These are phyloP conservation scores for Asparagopsis taxiformis DNA, from an alignment of 31 red algal genomes.

Conservation along the genomic window DNA sequence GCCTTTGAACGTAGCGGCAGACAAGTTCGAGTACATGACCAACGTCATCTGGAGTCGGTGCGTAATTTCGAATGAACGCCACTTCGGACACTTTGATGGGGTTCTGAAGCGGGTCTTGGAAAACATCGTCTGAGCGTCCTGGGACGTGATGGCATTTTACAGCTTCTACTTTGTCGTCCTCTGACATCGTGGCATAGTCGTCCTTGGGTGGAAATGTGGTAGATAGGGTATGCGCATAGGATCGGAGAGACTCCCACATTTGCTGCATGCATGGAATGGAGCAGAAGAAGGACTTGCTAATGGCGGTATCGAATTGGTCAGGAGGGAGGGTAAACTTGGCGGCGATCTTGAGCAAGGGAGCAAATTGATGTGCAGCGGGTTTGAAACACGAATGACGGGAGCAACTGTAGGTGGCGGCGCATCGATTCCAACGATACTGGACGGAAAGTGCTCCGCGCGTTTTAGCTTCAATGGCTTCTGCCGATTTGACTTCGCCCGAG, in stretches of 20 bases:
- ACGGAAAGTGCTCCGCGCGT: constrained; percentile 48
- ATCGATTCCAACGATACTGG: constrained; percentile 86
- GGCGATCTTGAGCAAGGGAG: constrained; percentile 58
- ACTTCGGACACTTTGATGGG: constrained; percentile 55
- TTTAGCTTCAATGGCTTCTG: constrained; percentile 77
- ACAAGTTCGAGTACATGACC: constrained; percentile 72
- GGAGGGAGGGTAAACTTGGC: constrained; percentile 9
- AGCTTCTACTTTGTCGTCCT: constrained; percentile 12
- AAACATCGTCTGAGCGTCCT: constrained; percentile 43
- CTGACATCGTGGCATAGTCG: background rate
- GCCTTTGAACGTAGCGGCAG: constrained; percentile 68
- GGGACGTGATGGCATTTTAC: constrained; percentile 29
- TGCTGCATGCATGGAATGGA: constrained; percentile 38
- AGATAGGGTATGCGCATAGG: constrained; percentile 21
- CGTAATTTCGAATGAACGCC: constrained; percentile 80
- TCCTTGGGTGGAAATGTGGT: constrained; percentile 14
- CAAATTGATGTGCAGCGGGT: constrained; percentile 53
- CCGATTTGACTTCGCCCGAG: constrained; percentile 61
- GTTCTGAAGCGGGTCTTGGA: constrained; percentile 55
- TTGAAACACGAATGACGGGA: constrained; percentile 36
- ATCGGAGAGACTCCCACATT: constrained; percentile 31
- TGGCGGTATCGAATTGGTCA: constrained; percentile 32
- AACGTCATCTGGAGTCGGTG: constrained; percentile 64
- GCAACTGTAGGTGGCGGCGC: constrained; percentile 61
- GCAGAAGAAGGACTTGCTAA: constrained; percentile 56